These are phyloP conservation scores for Geopyxis carbonaria DNA, from an alignment of 495 filamentous ascomycete genomes.

Conservation along the genomic window DNA sequence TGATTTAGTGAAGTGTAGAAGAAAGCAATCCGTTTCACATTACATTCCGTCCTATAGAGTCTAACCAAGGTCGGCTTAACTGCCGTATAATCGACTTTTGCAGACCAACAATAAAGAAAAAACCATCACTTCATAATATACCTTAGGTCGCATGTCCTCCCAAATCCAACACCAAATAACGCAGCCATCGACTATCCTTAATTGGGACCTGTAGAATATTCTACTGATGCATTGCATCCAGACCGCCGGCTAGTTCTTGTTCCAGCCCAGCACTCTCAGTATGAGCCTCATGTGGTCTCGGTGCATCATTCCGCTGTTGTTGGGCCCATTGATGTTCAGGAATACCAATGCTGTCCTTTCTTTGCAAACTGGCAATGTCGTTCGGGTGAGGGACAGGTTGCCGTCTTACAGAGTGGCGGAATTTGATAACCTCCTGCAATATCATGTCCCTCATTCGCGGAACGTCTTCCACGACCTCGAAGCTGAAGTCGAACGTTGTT, in stretches of 20 bases:
- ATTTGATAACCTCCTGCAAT: constrained; percentile 71
- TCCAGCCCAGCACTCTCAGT: constrained; percentile 45
- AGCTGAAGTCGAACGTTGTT: constrained; percentile 91
- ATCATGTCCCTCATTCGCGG: constrained; percentile 94
- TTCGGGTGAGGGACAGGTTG: constrained; percentile 37
- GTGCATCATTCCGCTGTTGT: constrained; percentile 62
- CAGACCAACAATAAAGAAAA: too few relatives aligned
- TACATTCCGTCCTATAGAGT: too few relatives aligned
- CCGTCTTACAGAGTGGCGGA: constrained; percentile 58
- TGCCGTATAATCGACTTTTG: too few relatives aligned
- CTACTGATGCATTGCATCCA: constrained; percentile 40
- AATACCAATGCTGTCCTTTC: constrained; percentile 44
- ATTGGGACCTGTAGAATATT: too few relatives aligned
- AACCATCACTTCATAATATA: too few relatives aligned
- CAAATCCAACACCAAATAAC: too few relatives aligned
- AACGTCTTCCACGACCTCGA: constrained; percentile 88
- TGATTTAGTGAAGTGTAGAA: too few relatives aligned
- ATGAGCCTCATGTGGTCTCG: constrained; percentile 65
- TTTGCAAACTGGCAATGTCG: constrained; percentile 27
- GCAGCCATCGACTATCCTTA: too few relatives aligned
- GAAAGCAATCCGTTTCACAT: too few relatives aligned
- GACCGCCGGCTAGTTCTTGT: constrained; percentile 65
- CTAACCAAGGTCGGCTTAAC: too few relatives aligned
- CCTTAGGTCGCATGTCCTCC: too few relatives aligned
- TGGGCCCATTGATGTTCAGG: constrained; percentile 51